Percentiles rank a stretch among this genome's conserved stretches.
Conservation (phyloP, 2,329 filamentous ascomycete genomes). For the Botrytis byssoidea region DNA sequence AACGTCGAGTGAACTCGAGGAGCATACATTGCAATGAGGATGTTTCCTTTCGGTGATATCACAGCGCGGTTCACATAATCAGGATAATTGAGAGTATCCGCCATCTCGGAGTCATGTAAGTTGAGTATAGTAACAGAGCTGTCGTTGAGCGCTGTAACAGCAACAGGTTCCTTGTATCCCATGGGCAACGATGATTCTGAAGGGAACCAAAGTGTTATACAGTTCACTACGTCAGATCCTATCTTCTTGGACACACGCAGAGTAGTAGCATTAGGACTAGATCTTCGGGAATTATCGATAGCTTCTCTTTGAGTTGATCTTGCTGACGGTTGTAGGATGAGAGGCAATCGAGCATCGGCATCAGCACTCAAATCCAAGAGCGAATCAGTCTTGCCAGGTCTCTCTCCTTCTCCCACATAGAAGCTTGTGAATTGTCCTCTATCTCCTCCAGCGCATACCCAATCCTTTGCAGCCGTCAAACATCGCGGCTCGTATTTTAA, state of each 20-base stretch:
- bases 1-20: background rate
- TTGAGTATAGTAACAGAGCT: constrained; percentile 82
- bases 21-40: constrained; percentile 74
- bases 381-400: constrained; percentile 8
- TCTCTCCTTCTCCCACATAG: constrained; percentile 30
- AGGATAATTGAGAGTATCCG: constrained; percentile 71
- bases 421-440: constrained; percentile 70
- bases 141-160: constrained; percentile 86
- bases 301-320: constrained; percentile 26
- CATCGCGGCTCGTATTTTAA: constrained; percentile 78
- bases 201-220: constrained; percentile 62
- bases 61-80: constrained; percentile 90
- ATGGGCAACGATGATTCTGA: constrained; percentile 36
- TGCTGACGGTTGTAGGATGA: constrained; percentile 45
- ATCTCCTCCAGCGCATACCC: constrained; percentile 88
- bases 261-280: constrained; percentile 24
- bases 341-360: constrained; percentile 56
- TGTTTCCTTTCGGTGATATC: constrained; percentile 83
- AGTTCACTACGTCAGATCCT: constrained; percentile 63
- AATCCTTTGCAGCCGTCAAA: constrained; percentile 80
- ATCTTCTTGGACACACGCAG: constrained; percentile 51
- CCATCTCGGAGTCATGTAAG: constrained; percentile 63
- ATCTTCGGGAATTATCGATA: constrained; percentile 22
- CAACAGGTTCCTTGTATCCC: constrained; percentile 56
- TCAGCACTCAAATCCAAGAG: constrained; percentile 40